These are phyloP conservation scores for Gleditsia sinensis DNA, from an alignment of 306 rosid species.

Conservation along the genomic window DNA sequence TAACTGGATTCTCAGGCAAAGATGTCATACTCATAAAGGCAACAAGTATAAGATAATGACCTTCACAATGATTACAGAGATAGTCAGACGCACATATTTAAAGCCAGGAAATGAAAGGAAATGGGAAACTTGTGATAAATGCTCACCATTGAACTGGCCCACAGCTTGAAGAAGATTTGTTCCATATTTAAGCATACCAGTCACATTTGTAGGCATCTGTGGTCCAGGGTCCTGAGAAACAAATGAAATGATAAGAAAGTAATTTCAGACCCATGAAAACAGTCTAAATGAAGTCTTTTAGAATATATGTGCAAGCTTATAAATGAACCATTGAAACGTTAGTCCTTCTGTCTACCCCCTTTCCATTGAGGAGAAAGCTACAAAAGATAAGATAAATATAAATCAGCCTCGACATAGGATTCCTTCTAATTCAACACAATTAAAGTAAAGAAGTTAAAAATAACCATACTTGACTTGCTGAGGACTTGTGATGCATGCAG, in stretches of 20 bases:
- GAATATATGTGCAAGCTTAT: conserved; percentile 8
- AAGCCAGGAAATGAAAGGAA: conserved; percentile 34
- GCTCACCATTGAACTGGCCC: conserved; percentile 85
- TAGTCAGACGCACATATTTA: conserved; percentile 37
- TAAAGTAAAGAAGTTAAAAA: conserved; percentile 15
- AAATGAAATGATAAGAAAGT: conserved; percentile 24
- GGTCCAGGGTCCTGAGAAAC: conserved; percentile 81
- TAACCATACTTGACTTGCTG: conserved; percentile 78
- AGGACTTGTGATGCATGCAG: conserved; percentile 89
- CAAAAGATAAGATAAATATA: conserved; percentile 31
- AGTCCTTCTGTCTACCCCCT: conserved; percentile 63
- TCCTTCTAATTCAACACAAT: not conserved
- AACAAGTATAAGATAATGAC: conserved; percentile 70
- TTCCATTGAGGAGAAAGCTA: conserved; percentile 94
- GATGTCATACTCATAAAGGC: conserved; percentile 65
- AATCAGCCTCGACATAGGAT: conserved; percentile 38
- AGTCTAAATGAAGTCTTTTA: conserved; percentile 24
- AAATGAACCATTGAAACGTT: conserved; percentile 62
- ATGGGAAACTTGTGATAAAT: conserved; percentile 27
- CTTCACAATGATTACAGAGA: conserved; percentile 47
- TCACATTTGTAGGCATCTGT: conserved; percentile 80
- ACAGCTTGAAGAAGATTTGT: conserved; percentile 89
- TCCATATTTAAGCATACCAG: conserved; percentile 70
- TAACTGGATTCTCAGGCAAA: conserved; percentile 49
- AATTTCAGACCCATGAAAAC: conserved; percentile 32